These are phyloP conservation scores for Schizonepeta tenuifolia DNA, from an alignment of 257 asterid genomes.

Conservation along the genomic window DNA sequence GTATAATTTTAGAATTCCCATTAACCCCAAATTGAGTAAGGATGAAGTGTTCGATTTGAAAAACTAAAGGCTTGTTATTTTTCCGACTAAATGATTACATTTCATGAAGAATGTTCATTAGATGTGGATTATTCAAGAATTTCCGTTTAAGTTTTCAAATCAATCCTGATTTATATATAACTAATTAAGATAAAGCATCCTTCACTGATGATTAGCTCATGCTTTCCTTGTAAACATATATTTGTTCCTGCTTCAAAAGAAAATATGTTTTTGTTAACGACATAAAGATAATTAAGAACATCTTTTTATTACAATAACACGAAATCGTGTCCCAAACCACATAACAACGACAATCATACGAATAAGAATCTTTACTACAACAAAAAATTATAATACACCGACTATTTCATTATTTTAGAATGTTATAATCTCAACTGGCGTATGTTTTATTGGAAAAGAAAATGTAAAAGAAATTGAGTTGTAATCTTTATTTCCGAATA, in stretches of 20 bases:
- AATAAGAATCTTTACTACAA: neutral
- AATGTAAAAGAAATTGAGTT: neutral
- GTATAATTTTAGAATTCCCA: no score
- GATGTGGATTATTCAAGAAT: no score
- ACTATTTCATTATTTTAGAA: neutral
- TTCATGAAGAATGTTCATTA: neutral
- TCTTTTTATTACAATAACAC: conserved; percentile 11
- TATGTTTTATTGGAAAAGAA: no score
- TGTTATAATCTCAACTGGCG: no score
- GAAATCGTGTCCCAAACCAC: neutral
- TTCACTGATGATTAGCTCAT: conserved; percentile 11
- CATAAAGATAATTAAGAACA: conserved; percentile 25
- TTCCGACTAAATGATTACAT: no score
- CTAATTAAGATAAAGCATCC: neutral
- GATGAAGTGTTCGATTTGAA: no score
- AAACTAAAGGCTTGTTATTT: no score
- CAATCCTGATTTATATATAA: neutral
- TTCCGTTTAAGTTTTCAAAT: neutral
- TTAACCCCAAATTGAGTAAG: no score
- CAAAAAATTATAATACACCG: neutral
- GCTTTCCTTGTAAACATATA: conserved; percentile 21
- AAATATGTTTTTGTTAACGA: conserved; percentile 20
- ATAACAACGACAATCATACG: conserved; percentile 14
- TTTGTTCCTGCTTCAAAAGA: neutral
- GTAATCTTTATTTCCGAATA: neutral